Base-by-base conservation (phyloP, 768 basidiomycete genomes). In the Rhodosporidiobolus sp. region DNA sequence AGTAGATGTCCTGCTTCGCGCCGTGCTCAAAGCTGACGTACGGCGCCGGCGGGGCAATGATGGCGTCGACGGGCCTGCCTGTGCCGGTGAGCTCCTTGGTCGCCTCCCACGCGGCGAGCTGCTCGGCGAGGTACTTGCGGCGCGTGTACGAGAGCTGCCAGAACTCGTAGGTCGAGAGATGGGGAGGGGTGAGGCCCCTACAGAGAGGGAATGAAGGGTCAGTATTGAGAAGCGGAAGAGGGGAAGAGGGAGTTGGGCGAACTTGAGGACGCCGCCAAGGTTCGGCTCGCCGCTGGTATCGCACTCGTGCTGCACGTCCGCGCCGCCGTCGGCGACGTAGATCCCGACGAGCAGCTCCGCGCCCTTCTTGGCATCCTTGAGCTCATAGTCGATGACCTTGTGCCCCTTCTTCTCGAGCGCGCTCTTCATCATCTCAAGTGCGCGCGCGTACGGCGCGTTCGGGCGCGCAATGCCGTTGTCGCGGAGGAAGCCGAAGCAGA, bases 301-400 rank as follows among this genome's bases (percentile, higher is more conserved):
- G 56, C 77, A 77, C 9, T 67, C 70, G 11, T 43, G 43, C 20
- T 65, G 53, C 48, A 77, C 85, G 74, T 89, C 88, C 76, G 86
- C 82, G 1, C 75, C 78, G 4, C 83, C 82, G 5, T 84, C 89
- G 2, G 77, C 74, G 26, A 30, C 34, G 64, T 56, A 74, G 45
- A 76, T 55, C 24, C 24, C 57, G 17, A 87, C 87, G 28, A 83
- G 77, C 20, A 79, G 78, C 1, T 81, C 72, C 59, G 77, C 78
- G 4, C 89, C 82, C 65, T 86, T 85, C 14, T 70, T 67, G 73
- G 89, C 87, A 45, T 87, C 84, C 50, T 83, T 78, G 0, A 87
- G 86, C 49, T 83, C 80, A 89, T 89, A 92, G 62, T 89, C 86
- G 62, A 91, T 84, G 26, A 91, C 90, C 89, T 80, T 84, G 82